These are phyloP conservation scores for Cercophora samala DNA, from an alignment of 495 filamentous ascomycete genomes.

Conservation along the genomic window DNA sequence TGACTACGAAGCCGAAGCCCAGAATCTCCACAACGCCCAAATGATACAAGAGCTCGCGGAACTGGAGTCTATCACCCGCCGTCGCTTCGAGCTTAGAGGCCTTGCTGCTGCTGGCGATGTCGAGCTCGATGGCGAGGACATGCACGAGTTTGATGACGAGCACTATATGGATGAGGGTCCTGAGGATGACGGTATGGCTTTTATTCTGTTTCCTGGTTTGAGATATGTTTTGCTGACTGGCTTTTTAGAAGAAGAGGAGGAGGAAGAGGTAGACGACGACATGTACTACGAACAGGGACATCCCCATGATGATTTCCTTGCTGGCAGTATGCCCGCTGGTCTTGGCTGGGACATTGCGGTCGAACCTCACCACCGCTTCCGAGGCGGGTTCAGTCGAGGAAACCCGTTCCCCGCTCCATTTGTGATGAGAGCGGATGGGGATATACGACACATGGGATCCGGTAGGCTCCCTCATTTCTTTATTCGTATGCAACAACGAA, in stretches of 20 bases:
- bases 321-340: slow-evolving; percentile 35
- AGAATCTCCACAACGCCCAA: slow-evolving; percentile 40
- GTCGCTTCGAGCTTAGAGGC: slow-evolving; percentile 52
- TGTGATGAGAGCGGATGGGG: slow-evolving; percentile 45
- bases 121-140: slow-evolving; percentile 51
- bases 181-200: slow-evolving; percentile 56
- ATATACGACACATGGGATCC: slow-evolving; percentile 40
- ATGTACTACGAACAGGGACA: slow-evolving; percentile 64
- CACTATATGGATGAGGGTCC: slow-evolving; percentile 66
- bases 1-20: slow-evolving; percentile 47
- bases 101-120: background rate
- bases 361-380: slow-evolving; percentile 34
- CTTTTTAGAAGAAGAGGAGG: slow-evolving; percentile 37
- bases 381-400: slow-evolving; percentile 33
- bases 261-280: slow-evolving; percentile 69
- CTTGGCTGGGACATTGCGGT: slow-evolving; percentile 49
- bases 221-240: slow-evolving; percentile 18
- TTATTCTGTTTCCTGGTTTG: background rate
- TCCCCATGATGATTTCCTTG: slow-evolving; percentile 43
- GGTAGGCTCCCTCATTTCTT: slow-evolving; percentile 34
- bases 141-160: slow-evolving; percentile 47
- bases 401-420: slow-evolving; percentile 38
- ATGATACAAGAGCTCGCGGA: background rate
- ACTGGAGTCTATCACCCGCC: slow-evolving; percentile 37
- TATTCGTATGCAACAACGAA: background rate